Evolutionary conservation across 2,329 filamentous ascomycete genomes (phyloP), one percentile per base, ranked within the genome.

Genomic region (Clonostachys rhizophaga): DNA sequence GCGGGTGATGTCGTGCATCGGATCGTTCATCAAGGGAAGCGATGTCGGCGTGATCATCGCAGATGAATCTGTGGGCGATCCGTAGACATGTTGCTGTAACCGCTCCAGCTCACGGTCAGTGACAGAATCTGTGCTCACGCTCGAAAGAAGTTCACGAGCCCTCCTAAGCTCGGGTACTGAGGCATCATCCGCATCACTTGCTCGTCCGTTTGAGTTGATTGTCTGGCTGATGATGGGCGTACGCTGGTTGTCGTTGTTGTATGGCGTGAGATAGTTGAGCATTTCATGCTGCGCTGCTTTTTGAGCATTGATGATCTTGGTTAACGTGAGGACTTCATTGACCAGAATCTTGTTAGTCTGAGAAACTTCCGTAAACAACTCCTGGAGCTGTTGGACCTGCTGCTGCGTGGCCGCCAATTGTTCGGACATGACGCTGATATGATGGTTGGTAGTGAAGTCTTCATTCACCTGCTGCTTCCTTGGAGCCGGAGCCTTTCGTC

Each of bases 401-500:
- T 95, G 89, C 59, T 96, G 90, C 6, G 91, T 95, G 10, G 91
- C 92, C 45, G 90, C 83, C 45, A 96, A 74, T 57, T 95, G 91
- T 58, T 90, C 88, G 64, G 90, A 92, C 58, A 96, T 81, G 54
- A 96, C 79, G 53, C 92, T 87, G 62, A 96, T 86, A 64, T 96
- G 92, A 63, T 95, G 91, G 20, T 84, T 86, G 2, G 90, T 87
- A 20, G 89, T 82, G 48, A 88, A 84, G 45, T 96, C 91, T 48
- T 84, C 86, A 16, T 74, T 64, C 11, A 72, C 70, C 54, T 81
- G 79, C 4, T 76, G 68, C 63, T 96, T 97, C 54, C 92, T 78
- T 4, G 92, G 89, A 2, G 92, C 91, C 1, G 94, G 94, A 3
- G 94, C 92, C 70, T 99, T 99, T 56, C 94, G 81, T 58, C 91